Evolutionary conservation across 1,284 basidiomycete species (phyloP).

Genomic region (Anthracocystis panici-leucophaei): DNA sequence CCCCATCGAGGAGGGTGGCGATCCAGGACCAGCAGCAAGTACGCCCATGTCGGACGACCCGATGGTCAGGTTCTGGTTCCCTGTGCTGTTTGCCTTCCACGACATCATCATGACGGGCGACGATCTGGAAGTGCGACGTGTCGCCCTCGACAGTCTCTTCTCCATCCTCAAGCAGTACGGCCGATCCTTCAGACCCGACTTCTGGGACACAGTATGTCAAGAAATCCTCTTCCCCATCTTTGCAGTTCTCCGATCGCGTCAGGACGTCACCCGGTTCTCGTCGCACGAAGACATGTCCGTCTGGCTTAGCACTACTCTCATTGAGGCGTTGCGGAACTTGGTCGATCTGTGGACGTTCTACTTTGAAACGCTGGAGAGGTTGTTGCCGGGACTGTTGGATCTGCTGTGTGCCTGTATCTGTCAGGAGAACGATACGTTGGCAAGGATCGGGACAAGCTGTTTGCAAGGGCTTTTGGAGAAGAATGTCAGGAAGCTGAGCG

Average conservation of each 20-base stretch:
- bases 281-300: slow-evolving; percentile 99
- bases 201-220: slow-evolving; percentile 98
- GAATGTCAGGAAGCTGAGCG: slow-evolving; percentile 88
- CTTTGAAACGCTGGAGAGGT: slow-evolving; percentile 90
- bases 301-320: slow-evolving; percentile 99
- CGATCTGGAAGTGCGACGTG: slow-evolving; percentile 90
- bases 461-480: slow-evolving; percentile 94
- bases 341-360: slow-evolving; percentile 97
- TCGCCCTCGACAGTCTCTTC: slow-evolving; percentile 93
- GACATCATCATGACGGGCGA: slow-evolving; percentile 99
- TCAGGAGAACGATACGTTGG: slow-evolving; percentile 89
- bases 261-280: slow-evolving; percentile 88
- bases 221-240: slow-evolving; percentile 99
- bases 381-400: slow-evolving; percentile 90
- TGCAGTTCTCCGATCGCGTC: slow-evolving; percentile 85
- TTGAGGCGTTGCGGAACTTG: slow-evolving; percentile 94
- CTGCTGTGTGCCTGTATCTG: slow-evolving; percentile 97
- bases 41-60: slow-evolving; percentile 60
- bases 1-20: slow-evolving; percentile 49
- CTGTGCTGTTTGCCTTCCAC: slow-evolving; percentile 94
- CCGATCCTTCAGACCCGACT: slow-evolving; percentile 84
- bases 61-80: slow-evolving; percentile 84
- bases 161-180: slow-evolving; percentile 93
- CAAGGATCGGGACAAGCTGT: slow-evolving; percentile 97
- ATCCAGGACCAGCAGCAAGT: slow-evolving; percentile 55